Percentiles rank a stretch among this genome's conserved stretches.
These are phyloP conservation scores for Pharnaceum exiguum DNA, from an alignment of 148 eudicot species.

Conservation along the genomic window DNA sequence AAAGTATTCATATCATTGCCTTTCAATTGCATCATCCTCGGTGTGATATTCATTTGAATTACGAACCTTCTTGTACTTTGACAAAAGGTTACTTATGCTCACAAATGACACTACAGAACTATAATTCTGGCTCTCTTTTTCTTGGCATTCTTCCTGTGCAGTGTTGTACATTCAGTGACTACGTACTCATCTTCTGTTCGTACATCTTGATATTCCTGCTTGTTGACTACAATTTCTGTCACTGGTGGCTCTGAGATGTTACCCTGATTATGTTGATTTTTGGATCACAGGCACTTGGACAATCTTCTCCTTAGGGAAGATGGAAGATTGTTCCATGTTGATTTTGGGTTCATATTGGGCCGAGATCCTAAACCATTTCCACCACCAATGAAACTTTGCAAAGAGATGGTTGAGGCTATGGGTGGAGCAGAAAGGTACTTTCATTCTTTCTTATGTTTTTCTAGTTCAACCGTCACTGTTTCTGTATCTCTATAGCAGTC, in stretches of 20 bases:
- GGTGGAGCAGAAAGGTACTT: slow-evolving; percentile 97
- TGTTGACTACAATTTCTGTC: not conserved
- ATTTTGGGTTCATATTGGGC: slow-evolving; percentile 93
- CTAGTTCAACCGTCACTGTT: no score
- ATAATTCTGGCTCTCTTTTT: no score
- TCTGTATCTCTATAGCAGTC: no score
- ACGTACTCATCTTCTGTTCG: not conserved
- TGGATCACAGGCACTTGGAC: slow-evolving; percentile 76
- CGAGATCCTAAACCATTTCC: slow-evolving; percentile 99
- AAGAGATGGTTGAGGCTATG: slow-evolving; percentile 99
- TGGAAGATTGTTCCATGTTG: slow-evolving; percentile 95
- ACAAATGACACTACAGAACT: no score
- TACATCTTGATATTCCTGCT: not conserved
- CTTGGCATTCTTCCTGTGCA: no score
- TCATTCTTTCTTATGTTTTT: not conserved
- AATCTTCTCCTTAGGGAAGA: slow-evolving; percentile 89
- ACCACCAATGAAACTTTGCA: slow-evolving; percentile 99
- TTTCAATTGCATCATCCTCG: not conserved
- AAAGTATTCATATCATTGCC: not conserved
- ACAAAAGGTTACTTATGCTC: no score
- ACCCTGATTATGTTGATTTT: slow-evolving; percentile 13
- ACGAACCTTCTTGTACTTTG: no score
- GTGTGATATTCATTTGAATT: no score
- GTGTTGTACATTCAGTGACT: not conserved
- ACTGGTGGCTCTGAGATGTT: not conserved